phyloP scores from a whole-genome alignment of 164 flowering plant genomes.

The Vitis labrusca region DNA sequence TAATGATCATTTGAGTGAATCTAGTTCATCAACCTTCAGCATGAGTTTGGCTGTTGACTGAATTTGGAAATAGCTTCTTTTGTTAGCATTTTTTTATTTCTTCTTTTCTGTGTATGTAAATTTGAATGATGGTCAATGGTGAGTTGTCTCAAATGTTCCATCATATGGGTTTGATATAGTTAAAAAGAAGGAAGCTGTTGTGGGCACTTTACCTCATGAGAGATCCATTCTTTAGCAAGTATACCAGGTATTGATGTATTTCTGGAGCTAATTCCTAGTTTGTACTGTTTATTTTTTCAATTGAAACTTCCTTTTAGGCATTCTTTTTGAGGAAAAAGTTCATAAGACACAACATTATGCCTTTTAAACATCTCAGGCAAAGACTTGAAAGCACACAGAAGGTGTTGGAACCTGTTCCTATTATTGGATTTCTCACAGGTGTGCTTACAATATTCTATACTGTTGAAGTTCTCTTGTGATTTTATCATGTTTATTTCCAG shows the following conservation, averaged over 20 bases:
- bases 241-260: constrained; percentile 59
- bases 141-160: not conserved
- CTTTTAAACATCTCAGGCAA: constrained; percentile 48
- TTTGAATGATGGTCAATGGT: too few species aligned
- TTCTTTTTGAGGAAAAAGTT: not conserved
- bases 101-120: too few species aligned
- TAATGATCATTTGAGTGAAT: not conserved
- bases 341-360: not conserved
- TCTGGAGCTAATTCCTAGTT: not conserved
- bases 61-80: not conserved
- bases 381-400: constrained; percentile 66
- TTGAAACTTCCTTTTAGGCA: too few species aligned
- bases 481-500: not conserved
- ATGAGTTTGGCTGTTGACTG: not conserved
- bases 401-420: constrained; percentile 69
- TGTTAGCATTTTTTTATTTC: too few species aligned
- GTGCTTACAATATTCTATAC: not conserved
- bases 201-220: constrained; percentile 96
- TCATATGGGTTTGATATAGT: constrained; percentile 36
- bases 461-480: too few species aligned
- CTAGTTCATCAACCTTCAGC: not conserved
- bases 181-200: constrained; percentile 76
- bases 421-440: constrained; percentile 87
- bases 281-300: constrained; percentile 1
- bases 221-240: constrained; percentile 90